Conservation (phyloP, 768 basidiomycete genomes). For the Boletales sp. region DNA sequence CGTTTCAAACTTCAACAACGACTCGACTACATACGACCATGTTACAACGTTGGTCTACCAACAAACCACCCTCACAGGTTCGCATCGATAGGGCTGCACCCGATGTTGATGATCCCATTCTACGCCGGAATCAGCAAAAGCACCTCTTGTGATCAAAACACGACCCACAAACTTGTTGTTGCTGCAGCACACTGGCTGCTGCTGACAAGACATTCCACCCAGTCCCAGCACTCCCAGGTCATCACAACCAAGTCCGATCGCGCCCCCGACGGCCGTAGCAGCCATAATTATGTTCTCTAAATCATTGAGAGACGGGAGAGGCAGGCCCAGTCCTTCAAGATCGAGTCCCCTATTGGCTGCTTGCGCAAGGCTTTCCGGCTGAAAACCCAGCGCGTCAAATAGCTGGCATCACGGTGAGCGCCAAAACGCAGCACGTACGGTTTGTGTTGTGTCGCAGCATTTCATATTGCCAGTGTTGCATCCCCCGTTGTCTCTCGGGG, state of each 20-base stretch:
- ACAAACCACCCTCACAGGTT: neutral
- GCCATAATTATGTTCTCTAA: no score
- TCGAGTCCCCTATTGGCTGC: no score
- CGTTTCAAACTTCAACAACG: no score
- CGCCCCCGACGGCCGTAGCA: neutral
- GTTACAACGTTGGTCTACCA: neutral
- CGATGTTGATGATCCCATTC: constrained; percentile 9
- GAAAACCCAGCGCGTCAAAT: neutral
- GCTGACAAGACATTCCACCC: no score
- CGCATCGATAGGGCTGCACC: constrained; percentile 15
- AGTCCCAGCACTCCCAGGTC: neutral
- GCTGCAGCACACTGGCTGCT: constrained; percentile 7
- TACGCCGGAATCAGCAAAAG: neutral
- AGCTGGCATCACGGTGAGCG: neutral
- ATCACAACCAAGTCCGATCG: constrained; percentile 3
- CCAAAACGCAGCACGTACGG: neutral
- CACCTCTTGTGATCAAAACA: no score
- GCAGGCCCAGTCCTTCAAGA: no score
- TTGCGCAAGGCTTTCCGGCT: neutral
- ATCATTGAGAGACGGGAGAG: no score
- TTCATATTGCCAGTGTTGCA: constrained; percentile 8
- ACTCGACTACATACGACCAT: neutral
- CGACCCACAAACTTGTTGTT: neutral
- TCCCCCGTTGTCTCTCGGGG: neutral
- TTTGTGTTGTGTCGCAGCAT: constrained; percentile 5